These are phyloP conservation scores for Salvia miltiorrhiza DNA, from an alignment of 257 asterid genomes.

Conservation along the genomic window DNA sequence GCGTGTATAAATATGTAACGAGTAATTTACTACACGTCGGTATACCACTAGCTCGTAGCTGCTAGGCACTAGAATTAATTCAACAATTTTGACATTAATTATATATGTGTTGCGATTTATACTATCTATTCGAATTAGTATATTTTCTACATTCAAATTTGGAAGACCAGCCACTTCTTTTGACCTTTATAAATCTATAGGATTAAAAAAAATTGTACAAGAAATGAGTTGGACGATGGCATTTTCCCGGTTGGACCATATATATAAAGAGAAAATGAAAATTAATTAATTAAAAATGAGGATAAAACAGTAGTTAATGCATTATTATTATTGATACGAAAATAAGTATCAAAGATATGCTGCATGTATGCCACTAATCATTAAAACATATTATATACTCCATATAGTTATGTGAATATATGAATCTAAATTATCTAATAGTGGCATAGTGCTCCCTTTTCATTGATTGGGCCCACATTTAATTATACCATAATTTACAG, in stretches of 20 bases:
- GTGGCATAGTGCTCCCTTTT: neutral
- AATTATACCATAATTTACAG: neutral
- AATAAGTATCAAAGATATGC: slow-evolving; percentile 19
- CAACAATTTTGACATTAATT: neutral
- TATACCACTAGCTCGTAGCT: too few relatives aligned
- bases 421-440: neutral
- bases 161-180: slow-evolving; percentile 20
- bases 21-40: neutral
- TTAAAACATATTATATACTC: neutral
- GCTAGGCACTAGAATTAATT: too few relatives aligned
- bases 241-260: neutral
- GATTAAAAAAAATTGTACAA: neutral
- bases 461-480: slow-evolving; percentile 1
- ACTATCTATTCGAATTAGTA: neutral
- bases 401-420: neutral
- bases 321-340: slow-evolving; percentile 11
- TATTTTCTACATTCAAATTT: neutral
- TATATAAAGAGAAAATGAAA: neutral
- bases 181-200: slow-evolving; percentile 13
- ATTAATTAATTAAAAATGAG: neutral
- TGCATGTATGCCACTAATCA: neutral
- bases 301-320: neutral
- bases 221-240: slow-evolving; percentile 3
- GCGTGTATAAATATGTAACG: too few relatives aligned
- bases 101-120: too few relatives aligned